Conservation (phyloP, 345 rosid genomes). For the Arabidopsis suecica region DNA sequence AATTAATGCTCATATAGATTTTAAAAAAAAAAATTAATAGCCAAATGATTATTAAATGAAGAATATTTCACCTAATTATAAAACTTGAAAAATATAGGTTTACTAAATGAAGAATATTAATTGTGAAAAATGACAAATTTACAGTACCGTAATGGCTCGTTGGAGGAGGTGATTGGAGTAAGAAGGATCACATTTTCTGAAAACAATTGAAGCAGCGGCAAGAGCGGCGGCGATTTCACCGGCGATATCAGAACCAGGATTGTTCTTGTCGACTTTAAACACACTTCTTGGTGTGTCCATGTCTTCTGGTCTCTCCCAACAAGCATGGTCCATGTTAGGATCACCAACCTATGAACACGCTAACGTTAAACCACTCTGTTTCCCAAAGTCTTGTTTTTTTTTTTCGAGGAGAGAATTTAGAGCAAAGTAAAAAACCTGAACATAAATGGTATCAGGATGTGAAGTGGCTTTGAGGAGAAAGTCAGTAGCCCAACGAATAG, state of each 20-base stretch:
- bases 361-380: not conserved
- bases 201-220: slow-evolving; percentile 81
- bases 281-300: slow-evolving; percentile 85
- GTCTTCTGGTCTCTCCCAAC: slow-evolving; percentile 98
- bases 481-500: slow-evolving; percentile 81
- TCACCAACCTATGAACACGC: slow-evolving; percentile 40
- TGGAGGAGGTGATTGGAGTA: slow-evolving; percentile 61
- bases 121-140: too few species aligned
- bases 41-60: not conserved
- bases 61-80: not conserved
- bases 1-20: slow-evolving; percentile 6
- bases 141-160: slow-evolving; percentile 55
- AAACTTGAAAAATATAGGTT: not conserved
- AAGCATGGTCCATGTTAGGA: slow-evolving; percentile 47
- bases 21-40: not conserved
- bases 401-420: not conserved
- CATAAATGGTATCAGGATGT: slow-evolving; percentile 55
- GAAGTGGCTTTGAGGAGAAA: slow-evolving; percentile 82
- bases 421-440: slow-evolving; percentile 43
- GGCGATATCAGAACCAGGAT: slow-evolving; percentile 84
- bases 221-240: slow-evolving; percentile 91
- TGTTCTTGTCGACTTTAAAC: slow-evolving; percentile 55
- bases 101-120: too few species aligned
- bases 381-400: not conserved
- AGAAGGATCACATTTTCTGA: slow-evolving; percentile 49